Conservation (phyloP, 352 stramenopile genomes). For the Elongisporangium anandrum region DNA sequence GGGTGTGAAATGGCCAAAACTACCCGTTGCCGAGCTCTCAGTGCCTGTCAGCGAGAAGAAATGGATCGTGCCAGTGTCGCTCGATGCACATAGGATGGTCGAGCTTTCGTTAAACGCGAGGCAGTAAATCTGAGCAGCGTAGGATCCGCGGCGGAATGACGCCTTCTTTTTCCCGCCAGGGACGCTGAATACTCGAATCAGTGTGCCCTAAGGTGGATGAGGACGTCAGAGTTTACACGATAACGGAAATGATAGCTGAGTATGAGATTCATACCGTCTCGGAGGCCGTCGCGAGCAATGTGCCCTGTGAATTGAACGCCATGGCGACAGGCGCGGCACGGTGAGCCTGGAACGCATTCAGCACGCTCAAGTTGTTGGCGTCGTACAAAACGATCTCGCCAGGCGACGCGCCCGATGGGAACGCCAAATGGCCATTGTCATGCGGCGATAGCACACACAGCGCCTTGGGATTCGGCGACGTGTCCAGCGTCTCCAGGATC, state of each 20-base stretch:
- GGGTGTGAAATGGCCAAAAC: constrained; percentile 74
- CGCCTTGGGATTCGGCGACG: constrained; percentile 81
- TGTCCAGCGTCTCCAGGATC: constrained; percentile 89
- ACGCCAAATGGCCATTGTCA: constrained; percentile 83
- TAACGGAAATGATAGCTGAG: neutral
- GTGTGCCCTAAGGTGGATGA: constrained; percentile 78
- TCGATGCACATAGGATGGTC: constrained; percentile 93
- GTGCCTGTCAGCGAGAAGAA: constrained; percentile 89
- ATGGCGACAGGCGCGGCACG: constrained; percentile 84
- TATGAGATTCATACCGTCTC: constrained; percentile 58
- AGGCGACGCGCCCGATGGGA: constrained; percentile 71
- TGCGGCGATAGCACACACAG: constrained; percentile 83
- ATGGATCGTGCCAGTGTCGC: constrained; percentile 96
- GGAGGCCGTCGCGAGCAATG: constrained; percentile 86
- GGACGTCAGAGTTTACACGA: neutral
- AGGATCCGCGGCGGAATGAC: constrained; percentile 95
- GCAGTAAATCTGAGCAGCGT: constrained; percentile 94
- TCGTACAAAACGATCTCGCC: constrained; percentile 92
- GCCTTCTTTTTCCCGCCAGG: constrained; percentile 85
- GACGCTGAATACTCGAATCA: constrained; percentile 97
- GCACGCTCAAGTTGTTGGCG: constrained; percentile 87
- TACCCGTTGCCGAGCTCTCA: constrained; percentile 70
- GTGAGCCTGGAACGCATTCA: constrained; percentile 90
- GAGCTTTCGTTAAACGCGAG: constrained; percentile 94
- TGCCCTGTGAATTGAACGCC: constrained; percentile 84